Conservation (phyloP, 306 rosid species). For the Trifolium dubium region DNA sequence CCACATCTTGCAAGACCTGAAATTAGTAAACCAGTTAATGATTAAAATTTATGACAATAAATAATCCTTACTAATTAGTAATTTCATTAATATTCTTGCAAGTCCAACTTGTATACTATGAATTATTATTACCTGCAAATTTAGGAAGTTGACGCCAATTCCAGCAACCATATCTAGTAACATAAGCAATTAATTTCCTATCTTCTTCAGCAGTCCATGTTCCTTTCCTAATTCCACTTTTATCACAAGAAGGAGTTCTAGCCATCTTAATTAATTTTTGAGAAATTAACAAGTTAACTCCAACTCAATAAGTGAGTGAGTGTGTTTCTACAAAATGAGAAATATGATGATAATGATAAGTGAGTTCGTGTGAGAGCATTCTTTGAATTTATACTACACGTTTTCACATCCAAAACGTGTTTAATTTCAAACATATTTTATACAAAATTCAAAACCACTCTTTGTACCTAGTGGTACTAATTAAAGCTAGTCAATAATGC, state of each 20-base stretch:
- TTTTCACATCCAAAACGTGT: too few relatives aligned
- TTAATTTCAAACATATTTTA: too few relatives aligned
- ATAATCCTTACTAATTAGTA: too few relatives aligned
- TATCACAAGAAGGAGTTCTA: slow-evolving; percentile 67
- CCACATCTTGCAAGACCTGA: slow-evolving; percentile 48
- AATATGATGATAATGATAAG: neutral
- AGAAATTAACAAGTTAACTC: neutral
- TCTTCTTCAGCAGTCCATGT: slow-evolving; percentile 90
- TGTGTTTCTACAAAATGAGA: too few relatives aligned
- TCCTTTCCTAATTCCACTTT: slow-evolving; percentile 77
- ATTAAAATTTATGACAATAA: neutral
- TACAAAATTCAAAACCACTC: too few relatives aligned
- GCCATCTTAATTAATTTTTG: slow-evolving; percentile 49
- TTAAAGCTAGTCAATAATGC: too few relatives aligned
- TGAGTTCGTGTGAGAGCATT: neutral
- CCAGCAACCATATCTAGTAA: slow-evolving; percentile 79
- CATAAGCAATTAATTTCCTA: slow-evolving; percentile 69
- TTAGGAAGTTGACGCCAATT: slow-evolving; percentile 95
- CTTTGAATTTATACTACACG: neutral
- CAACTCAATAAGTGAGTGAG: neutral
- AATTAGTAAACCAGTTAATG: neutral
- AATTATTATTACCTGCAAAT: slow-evolving; percentile 63
- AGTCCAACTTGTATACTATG: neutral
- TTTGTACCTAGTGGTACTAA: too few relatives aligned
- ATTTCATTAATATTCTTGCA: too few relatives aligned